A percentile compares a stretch with the other conserved stretches of the same genome.
phyloP scores from a whole-genome alignment of 1,284 basidiomycete species.

The Trichosporon sp. region DNA sequence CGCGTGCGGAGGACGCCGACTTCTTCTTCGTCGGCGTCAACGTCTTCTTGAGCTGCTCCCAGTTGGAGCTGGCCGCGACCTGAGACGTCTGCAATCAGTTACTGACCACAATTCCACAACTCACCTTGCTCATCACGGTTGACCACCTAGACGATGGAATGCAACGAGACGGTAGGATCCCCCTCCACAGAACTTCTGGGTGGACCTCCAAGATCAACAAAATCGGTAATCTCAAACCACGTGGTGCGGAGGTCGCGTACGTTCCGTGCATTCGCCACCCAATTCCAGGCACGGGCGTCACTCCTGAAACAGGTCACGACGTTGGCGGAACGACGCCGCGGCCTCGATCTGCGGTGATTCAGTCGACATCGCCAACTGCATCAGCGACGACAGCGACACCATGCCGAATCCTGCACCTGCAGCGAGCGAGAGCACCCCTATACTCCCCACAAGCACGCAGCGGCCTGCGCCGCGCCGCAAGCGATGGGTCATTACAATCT shows the following conservation, averaged over 20 bases:
- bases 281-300: background rate
- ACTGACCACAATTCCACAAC: background rate
- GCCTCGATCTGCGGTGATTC: background rate
- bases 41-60: slow-evolving; percentile 32
- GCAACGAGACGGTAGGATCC: background rate
- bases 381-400: background rate
- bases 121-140: slow-evolving; percentile 1
- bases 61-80: slow-evolving; percentile 24
- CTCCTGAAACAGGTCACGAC: too few relatives aligned
- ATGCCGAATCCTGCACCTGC: background rate
- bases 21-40: background rate
- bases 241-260: background rate
- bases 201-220: background rate
- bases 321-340: background rate
- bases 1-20: background rate
- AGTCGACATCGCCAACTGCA: background rate
- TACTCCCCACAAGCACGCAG: background rate
- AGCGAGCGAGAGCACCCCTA: background rate
- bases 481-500: slow-evolving; percentile 29
- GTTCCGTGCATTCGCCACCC: background rate
- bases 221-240: background rate
- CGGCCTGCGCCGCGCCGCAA: slow-evolving; percentile 5
- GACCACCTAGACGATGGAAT: background rate
- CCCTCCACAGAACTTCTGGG: background rate
- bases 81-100: background rate